A percentile compares a stretch with the other conserved stretches of the same genome.
Conservation (phyloP, 2,329 filamentous ascomycete genomes). For the Decorospora gaudefroyi region DNA sequence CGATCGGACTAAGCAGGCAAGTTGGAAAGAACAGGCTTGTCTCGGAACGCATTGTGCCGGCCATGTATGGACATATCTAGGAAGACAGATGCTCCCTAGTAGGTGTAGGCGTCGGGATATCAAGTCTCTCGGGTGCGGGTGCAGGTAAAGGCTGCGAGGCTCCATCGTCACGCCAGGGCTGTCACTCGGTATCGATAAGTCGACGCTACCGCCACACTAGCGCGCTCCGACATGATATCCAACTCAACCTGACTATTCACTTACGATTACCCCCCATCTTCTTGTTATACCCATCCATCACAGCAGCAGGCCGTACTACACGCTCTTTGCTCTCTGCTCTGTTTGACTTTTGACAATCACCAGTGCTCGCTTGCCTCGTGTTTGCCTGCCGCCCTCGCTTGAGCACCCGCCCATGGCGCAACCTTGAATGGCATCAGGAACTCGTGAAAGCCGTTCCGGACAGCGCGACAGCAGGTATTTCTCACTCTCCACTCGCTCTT, state of each 20-base stretch:
- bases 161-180: no score
- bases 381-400: constrained; percentile 43
- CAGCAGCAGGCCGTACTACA: constrained; percentile 7
- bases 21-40: no score
- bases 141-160: no score
- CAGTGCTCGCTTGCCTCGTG: constrained; percentile 14
- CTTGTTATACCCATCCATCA: constrained; percentile 19
- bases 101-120: no score
- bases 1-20: no score
- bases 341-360: constrained; percentile 11
- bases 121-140: no score
- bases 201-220: not conserved
- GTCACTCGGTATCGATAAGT: constrained; percentile 6
- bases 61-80: no score
- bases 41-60: no score
- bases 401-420: constrained; percentile 47
- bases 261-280: no score
- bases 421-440: constrained; percentile 39
- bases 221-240: no score
- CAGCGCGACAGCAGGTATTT: constrained; percentile 33
- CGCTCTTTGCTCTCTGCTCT: constrained; percentile 19
- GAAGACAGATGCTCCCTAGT: no score
- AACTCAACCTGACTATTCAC: no score
- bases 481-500: constrained; percentile 24
- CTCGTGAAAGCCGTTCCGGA: constrained; percentile 33